Conservation (phyloP, 164 flowering plant genomes). For the Magnolia officinalis region DNA sequence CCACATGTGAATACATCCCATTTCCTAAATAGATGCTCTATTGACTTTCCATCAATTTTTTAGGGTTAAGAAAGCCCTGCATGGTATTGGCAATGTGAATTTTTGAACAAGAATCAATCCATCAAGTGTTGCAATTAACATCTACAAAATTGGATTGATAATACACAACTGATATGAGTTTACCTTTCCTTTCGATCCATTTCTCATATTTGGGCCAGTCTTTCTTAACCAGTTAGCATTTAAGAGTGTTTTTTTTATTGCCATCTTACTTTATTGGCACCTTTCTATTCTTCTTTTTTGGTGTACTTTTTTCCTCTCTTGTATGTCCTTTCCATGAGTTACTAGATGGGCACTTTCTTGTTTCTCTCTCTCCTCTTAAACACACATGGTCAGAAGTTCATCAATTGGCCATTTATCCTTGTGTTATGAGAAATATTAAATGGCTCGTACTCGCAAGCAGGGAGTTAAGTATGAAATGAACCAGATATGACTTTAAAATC, state of each 20-base stretch:
- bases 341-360: neutral
- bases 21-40: no score
- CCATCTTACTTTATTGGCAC: neutral
- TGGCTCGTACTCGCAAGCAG: constrained; percentile 1
- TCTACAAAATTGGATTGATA: neutral
- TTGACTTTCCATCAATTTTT: neutral
- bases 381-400: no score
- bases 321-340: neutral
- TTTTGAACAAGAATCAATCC: constrained; percentile 2
- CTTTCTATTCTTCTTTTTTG: neutral
- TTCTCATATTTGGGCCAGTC: neutral
- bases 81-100: neutral
- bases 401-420: no score
- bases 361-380: neutral
- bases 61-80: neutral
- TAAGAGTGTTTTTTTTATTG: no score
- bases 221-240: constrained; percentile 2
- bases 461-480: constrained; percentile 6
- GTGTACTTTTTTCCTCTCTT: neutral
- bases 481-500: neutral
- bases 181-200: constrained; percentile 5
- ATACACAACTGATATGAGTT: neutral
- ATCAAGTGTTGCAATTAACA: neutral
- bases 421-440: constrained; percentile 8
- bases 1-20: neutral